A percentile compares a stretch with the other conserved stretches of the same genome.
Conservation (phyloP, 345 rosid species). For the Alliaria petiolata region DNA sequence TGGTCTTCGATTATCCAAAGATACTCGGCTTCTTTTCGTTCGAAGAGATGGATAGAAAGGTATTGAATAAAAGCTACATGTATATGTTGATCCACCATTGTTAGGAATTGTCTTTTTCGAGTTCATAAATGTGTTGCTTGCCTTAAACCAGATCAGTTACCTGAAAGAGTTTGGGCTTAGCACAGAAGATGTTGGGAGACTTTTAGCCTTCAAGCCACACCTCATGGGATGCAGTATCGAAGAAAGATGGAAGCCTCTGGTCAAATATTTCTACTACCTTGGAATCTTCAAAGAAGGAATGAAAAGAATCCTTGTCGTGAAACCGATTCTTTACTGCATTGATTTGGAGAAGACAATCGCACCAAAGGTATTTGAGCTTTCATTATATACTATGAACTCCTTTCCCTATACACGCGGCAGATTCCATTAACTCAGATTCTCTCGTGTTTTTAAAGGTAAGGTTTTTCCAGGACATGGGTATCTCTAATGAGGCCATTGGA, state of each 20-base stretch:
- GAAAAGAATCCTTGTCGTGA: slow-evolving; percentile 78
- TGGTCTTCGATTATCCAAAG: slow-evolving; percentile 85
- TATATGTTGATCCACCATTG: neutral
- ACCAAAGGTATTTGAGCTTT: slow-evolving; percentile 54
- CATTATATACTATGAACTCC: neutral
- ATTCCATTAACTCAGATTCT: slow-evolving; percentile 20
- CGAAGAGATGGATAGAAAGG: slow-evolving; percentile 87
- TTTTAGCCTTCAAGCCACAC: slow-evolving; percentile 81
- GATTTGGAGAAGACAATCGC: slow-evolving; percentile 64
- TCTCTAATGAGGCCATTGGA: slow-evolving; percentile 75
- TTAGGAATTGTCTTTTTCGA: neutral
- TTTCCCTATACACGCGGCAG: neutral
- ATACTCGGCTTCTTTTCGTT: slow-evolving; percentile 59
- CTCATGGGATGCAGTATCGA: slow-evolving; percentile 81
- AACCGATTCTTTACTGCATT: slow-evolving; percentile 81
- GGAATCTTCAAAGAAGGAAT: slow-evolving; percentile 84
- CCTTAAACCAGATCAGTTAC: slow-evolving; percentile 52
- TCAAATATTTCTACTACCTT: slow-evolving; percentile 77
- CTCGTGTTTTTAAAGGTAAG: slow-evolving; percentile 48
- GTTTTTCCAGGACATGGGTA: slow-evolving; percentile 79
- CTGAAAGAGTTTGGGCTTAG: slow-evolving; percentile 85
- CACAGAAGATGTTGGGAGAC: slow-evolving; percentile 65
- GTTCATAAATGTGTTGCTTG: neutral
- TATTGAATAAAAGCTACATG: slow-evolving; percentile 14
- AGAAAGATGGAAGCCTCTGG: slow-evolving; percentile 86